phyloP scores from a whole-genome alignment of 116 monocot species.

The Thalassia testudinum region DNA sequence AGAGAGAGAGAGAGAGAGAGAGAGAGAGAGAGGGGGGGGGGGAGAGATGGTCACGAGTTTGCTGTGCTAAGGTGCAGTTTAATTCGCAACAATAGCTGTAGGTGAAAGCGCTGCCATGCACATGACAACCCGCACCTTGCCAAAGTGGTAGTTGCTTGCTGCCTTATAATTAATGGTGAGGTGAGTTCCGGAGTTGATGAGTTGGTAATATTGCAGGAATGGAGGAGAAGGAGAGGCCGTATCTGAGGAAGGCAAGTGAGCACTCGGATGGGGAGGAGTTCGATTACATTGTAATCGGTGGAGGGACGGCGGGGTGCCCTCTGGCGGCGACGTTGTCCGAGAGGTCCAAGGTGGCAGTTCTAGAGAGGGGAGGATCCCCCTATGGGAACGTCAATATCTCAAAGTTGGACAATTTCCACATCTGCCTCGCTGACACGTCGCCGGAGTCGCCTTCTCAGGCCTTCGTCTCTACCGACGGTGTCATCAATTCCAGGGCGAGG shows the following conservation, averaged over 20 bases:
- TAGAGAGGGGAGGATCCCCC: conserved; percentile 82
- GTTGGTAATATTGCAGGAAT: conserved; percentile 12
- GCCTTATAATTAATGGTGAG: too few relatives aligned
- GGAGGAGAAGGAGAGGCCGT: conserved; percentile 15
- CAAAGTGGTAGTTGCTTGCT: neutral
- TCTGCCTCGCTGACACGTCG: conserved; percentile 46
- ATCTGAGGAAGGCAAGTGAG: conserved; percentile 45
- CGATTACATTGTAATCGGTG: conserved; percentile 90
- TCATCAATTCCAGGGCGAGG: conserved; percentile 74
- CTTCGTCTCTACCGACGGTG: conserved; percentile 90
- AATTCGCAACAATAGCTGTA: too few relatives aligned
- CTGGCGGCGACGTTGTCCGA: conserved; percentile 78
- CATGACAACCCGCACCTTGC: too few relatives aligned
- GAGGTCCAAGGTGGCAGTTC: conserved; percentile 53
- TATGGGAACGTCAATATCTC: conserved; percentile 79
- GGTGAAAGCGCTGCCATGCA: too few relatives aligned
- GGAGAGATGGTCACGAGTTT: too few relatives aligned
- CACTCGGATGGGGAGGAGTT: conserved; percentile 14
- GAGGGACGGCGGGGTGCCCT: conserved; percentile 91
- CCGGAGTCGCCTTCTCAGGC: conserved; percentile 61
- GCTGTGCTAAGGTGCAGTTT: too few relatives aligned
- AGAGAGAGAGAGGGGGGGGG: too few relatives aligned
- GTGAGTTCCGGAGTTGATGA: too few relatives aligned
- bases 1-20: too few relatives aligned
- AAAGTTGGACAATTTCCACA: conserved; percentile 76